Conservation (phyloP, 208 protist genomes). For the Crithidia brevicula region DNA sequence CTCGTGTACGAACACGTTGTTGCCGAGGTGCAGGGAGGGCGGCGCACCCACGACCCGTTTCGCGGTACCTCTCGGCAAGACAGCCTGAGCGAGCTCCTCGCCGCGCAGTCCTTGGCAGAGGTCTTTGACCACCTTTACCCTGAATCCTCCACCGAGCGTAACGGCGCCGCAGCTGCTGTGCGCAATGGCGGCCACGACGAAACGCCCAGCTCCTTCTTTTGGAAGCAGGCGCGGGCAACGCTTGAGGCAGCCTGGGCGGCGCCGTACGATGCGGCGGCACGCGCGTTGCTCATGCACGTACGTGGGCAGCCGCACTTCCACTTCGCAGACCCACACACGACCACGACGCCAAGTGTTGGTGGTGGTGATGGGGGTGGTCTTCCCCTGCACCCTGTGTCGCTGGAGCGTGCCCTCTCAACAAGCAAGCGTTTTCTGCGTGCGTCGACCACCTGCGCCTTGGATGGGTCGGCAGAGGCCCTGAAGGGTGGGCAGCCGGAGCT, state of each 20-base stretch:
- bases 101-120: slow-evolving; percentile 26
- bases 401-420: slow-evolving; percentile 61
- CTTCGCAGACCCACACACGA: slow-evolving; percentile 23
- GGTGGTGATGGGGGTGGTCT: slow-evolving; percentile 37
- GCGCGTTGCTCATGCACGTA: slow-evolving; percentile 39
- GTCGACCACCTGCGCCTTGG: slow-evolving; percentile 65
- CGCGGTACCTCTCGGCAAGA: slow-evolving; percentile 34
- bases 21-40: slow-evolving; percentile 35
- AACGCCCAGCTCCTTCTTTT: slow-evolving; percentile 37
- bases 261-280: slow-evolving; percentile 9
- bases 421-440: slow-evolving; percentile 64
- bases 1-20: slow-evolving; percentile 75
- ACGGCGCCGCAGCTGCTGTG: background rate
- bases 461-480: slow-evolving; percentile 57
- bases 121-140: slow-evolving; percentile 30
- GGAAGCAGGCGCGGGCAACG: slow-evolving; percentile 38
- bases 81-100: slow-evolving; percentile 51
- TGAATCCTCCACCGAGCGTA: background rate
- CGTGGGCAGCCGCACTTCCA: slow-evolving; percentile 43
- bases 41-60: slow-evolving; percentile 48
- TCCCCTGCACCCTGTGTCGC: slow-evolving; percentile 46
- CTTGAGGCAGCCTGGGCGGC: slow-evolving; percentile 57
- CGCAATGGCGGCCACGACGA: background rate
- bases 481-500: slow-evolving; percentile 38
- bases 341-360: no score